Base-by-base conservation (phyloP, 2,329 filamentous ascomycete species). In the Ophiobolus disseminans region DNA sequence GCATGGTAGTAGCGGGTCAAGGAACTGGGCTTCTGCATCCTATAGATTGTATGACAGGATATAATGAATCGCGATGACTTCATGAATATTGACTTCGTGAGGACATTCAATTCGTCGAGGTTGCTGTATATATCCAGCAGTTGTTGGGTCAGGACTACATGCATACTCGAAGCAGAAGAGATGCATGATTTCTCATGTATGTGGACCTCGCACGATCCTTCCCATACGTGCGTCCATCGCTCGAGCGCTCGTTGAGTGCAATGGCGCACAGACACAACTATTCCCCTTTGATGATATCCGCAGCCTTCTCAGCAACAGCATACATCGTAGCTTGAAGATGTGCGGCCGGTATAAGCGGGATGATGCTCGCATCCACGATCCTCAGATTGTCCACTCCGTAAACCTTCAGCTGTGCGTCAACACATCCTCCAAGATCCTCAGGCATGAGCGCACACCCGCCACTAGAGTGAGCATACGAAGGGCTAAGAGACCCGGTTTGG, bases 241-340 rank as follows among this genome's bases (percentile, higher is more conserved):
- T n/a, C n/a, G n/a, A n/a, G n/a, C n/a, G n/a, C n/a, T n/a, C n/a
- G n/a, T n/a, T n/a, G n/a, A n/a, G n/a, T n/a, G n/a, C n/a, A n/a
- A n/a, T n/a, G n/a, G n/a, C n/a, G n/a, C n/a, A n/a, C n/a, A n/a
- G n/a, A n/a, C n/a, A n/a, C n/a, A n/a, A n/a, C n/a, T n/a, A n/a
- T n/a, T n/a, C 23, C 23, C 23, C 25, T 22, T 64, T 65, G 30
- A 68, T 63, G 9, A 67, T 52, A 46, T 66, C 63, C 2, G 59
- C 62, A 6, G 63, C 60, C 36, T 66, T 65, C 45, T 64, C 62
- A 2, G 57, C 57, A 19, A 65, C 45, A 13, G 59, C 60, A 56
- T 67, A 68, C 44, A 65, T 57, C 4, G 59, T 67, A 7, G 55
- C 54, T 34, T 61, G 58, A 17, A 61, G 20, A 50, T 67, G 60